A percentile compares a stretch with the other conserved stretches of the same genome.
Conservation (phyloP, 176 grass and related monocot genomes). For the Triticum timopheevii region DNA sequence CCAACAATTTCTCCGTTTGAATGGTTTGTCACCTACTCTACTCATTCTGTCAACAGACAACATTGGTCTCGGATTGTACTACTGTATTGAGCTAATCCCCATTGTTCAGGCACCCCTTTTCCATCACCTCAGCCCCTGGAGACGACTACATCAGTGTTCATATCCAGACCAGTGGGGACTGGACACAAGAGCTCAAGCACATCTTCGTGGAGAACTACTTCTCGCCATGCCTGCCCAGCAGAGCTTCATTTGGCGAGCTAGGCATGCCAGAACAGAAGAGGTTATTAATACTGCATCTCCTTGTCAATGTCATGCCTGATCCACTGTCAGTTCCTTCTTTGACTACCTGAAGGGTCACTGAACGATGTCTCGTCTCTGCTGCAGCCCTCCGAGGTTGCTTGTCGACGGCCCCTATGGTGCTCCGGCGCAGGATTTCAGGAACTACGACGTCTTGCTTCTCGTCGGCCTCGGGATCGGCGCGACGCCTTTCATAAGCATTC, state of each 20-base stretch:
- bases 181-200: conserved; percentile 80
- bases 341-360: conserved; percentile 7
- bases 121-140: conserved; percentile 93
- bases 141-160: conserved; percentile 89
- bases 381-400: conserved; percentile 67
- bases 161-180: conserved; percentile 79
- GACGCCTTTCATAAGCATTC: conserved; percentile 85
- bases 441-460: conserved; percentile 79
- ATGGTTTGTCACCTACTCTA: conserved; percentile 48
- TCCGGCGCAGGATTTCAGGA: conserved; percentile 72
- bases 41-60: neutral
- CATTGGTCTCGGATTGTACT: neutral
- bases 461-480: conserved; percentile 81
- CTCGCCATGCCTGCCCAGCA: conserved; percentile 46
- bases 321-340: neutral
- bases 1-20: conserved; percentile 89
- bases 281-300: conserved; percentile 25
- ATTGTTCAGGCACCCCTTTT: conserved; percentile 65
- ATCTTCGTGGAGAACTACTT: conserved; percentile 82
- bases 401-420: conserved; percentile 84
- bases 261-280: conserved; percentile 58
- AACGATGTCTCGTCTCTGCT: conserved; percentile 14
- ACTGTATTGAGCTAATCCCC: neutral
- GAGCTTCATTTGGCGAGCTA: conserved; percentile 56
- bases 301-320: neutral